Percentiles rank a stretch among this genome's conserved stretches.
Evolutionary conservation across 768 basidiomycete species (phyloP).

Genomic region (Leccinum rimulosum): DNA sequence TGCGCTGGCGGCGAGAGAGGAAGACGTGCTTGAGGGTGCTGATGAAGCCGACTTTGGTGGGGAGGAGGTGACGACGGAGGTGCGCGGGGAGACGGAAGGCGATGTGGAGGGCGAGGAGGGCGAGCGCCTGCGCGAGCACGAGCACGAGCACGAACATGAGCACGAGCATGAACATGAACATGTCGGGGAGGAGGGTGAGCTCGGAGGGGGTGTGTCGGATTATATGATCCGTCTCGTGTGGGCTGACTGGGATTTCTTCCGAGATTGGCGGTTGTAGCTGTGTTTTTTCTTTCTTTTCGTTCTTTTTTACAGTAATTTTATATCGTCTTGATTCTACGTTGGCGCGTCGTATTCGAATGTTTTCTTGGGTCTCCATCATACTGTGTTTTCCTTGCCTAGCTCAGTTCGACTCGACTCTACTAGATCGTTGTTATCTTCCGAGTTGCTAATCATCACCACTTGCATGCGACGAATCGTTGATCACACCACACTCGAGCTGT

Average conservation of each 20-base stretch:
- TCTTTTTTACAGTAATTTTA: background rate
- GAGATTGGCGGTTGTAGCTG: constrained; percentile 60
- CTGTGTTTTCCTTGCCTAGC: background rate
- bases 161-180: constrained; percentile 25
- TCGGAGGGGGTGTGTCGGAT: constrained; percentile 72
- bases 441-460: constrained; percentile 7
- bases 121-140: constrained; percentile 23
- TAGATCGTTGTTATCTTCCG: background rate
- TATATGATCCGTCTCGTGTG: constrained; percentile 77
- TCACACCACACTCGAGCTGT: too few species aligned
- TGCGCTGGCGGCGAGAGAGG: constrained; percentile 70
- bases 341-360: background rate
- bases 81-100: constrained; percentile 31
- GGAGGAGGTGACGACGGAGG: constrained; percentile 32
- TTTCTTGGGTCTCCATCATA: background rate
- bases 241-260: constrained; percentile 66
- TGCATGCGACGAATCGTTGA: background rate
- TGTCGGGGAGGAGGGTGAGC: constrained; percentile 45
- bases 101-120: constrained; percentile 38
- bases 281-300: background rate
- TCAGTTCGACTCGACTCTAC: background rate
- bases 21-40: constrained; percentile 67
- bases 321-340: background rate
- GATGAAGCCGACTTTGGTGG: constrained; percentile 77
- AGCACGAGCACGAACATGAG: background rate